Evolutionary conservation across 192 early-diverging fungal genomes (phyloP).

Genomic region (Entomortierella beljakovae): DNA sequence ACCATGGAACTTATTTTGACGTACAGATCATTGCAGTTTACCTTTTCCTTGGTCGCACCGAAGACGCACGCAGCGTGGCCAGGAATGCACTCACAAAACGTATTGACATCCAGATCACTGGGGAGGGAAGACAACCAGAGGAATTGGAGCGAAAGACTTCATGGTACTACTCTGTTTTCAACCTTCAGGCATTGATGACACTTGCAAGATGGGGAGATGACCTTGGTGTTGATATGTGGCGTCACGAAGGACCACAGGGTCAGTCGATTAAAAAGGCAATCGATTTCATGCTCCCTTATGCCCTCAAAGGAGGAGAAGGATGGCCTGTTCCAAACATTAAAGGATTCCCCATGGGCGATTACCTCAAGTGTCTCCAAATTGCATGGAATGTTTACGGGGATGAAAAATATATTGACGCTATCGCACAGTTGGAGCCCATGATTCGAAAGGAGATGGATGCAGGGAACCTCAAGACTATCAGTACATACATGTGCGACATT

Average conservation of each 20-base stretch:
- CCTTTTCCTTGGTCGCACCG: conserved; percentile 55
- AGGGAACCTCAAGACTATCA: conserved; percentile 36
- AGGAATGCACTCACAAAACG: conserved; percentile 49
- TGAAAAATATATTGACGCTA: conserved; percentile 54
- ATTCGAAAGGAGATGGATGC: conserved; percentile 31
- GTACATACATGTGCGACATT: conserved; percentile 43
- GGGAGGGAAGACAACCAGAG: conserved; percentile 53
- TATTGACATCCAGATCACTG: conserved; percentile 51
- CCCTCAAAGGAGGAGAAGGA: conserved; percentile 52
- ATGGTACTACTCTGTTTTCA: conserved; percentile 67
- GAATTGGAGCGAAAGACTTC: conserved; percentile 58
- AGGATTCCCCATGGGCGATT: conserved; percentile 56
- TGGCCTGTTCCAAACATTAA: conserved; percentile 62
- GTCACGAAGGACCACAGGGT: conserved; percentile 55
- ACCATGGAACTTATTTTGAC: conserved; percentile 71
- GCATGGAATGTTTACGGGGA: conserved; percentile 63
- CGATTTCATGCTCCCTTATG: conserved; percentile 64
- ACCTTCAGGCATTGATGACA: conserved; percentile 59
- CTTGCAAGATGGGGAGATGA: conserved; percentile 53
- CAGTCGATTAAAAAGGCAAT: conserved; percentile 60
- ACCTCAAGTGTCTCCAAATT: conserved; percentile 60
- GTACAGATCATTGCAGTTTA: conserved; percentile 60
- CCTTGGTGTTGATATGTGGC: conserved; percentile 55
- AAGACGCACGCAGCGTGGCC: conserved; percentile 38
- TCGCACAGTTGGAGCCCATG: conserved; percentile 39